These are phyloP conservation scores for Hysterium pulicare DNA, from an alignment of 2,329 filamentous ascomycete genomes.

Conservation along the genomic window DNA sequence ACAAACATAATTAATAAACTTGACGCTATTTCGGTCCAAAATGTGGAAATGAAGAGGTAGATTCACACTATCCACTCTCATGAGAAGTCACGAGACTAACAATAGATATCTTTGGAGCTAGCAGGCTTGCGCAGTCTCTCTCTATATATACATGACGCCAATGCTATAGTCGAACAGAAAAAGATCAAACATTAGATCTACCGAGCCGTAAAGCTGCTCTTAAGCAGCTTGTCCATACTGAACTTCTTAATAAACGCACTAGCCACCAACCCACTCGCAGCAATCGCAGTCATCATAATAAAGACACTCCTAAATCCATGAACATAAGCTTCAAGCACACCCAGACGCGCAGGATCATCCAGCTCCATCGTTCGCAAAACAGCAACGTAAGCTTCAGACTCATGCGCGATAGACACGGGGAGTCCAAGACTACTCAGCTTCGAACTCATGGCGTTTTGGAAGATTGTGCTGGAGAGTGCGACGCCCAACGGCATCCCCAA, in stretches of 20 bases:
- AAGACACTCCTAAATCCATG: constrained; percentile 25
- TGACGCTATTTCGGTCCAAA: too few relatives aligned
- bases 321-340: constrained; percentile 22
- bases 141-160: too few relatives aligned
- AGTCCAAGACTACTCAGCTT: constrained; percentile 22
- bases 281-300: constrained; percentile 18
- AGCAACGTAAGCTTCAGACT: constrained; percentile 26
- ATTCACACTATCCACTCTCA: too few relatives aligned
- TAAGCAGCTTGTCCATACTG: constrained; percentile 20
- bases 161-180: not conserved
- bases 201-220: constrained; percentile 1
- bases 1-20: too few relatives aligned
- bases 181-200: not conserved
- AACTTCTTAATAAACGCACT: constrained; percentile 28
- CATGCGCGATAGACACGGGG: constrained; percentile 21
- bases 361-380: constrained; percentile 18
- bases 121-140: too few relatives aligned
- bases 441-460: constrained; percentile 40
- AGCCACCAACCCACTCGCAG: constrained; percentile 19
- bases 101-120: too few relatives aligned
- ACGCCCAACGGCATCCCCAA: constrained; percentile 47
- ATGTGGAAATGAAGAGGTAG: too few relatives aligned
- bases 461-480: constrained; percentile 31
- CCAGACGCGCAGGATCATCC: constrained; percentile 12
- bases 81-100: too few relatives aligned